A percentile compares a stretch with the other conserved stretches of the same genome.
Evolutionary conservation across 2,329 filamentous ascomycete species (phyloP).

Genomic region (Alternaria rosae): DNA sequence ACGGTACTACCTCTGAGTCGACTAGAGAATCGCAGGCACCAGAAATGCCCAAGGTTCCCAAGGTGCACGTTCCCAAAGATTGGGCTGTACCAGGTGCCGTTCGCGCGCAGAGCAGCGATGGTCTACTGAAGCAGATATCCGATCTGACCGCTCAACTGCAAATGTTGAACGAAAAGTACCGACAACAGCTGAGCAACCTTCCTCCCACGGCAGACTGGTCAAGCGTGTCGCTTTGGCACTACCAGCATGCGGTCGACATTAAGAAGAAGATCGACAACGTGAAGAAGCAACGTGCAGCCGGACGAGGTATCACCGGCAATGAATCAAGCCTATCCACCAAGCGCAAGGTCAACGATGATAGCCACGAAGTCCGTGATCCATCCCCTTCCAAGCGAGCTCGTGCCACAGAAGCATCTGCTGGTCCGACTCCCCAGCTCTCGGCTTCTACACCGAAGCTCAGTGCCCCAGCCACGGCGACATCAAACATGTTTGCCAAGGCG

Average conservation of each 20-base stretch:
- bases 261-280: constrained; percentile 38
- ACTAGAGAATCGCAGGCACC: constrained; percentile 9
- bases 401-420: constrained; percentile 22
- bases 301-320: constrained; percentile 41
- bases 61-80: constrained; percentile 33
- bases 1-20: constrained; percentile 4
- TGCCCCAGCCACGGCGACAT: constrained; percentile 30
- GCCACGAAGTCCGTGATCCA: constrained; percentile 19
- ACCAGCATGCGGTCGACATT: constrained; percentile 34
- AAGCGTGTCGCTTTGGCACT: constrained; percentile 41
- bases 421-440: constrained; percentile 31
- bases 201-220: constrained; percentile 40
- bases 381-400: constrained; percentile 39
- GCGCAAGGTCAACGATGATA: constrained; percentile 35
- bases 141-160: constrained; percentile 33
- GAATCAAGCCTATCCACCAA: constrained; percentile 45
- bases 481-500: constrained; percentile 34
- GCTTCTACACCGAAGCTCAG: constrained; percentile 21
- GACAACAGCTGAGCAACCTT: constrained; percentile 33
- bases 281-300: constrained; percentile 39
- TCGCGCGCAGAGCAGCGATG: constrained; percentile 17
- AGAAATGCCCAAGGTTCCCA: constrained; percentile 34
- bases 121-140: constrained; percentile 22
- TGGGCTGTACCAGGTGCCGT: constrained; percentile 28
- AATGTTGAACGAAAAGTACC: constrained; percentile 38